phyloP scores from a whole-genome alignment of 805 yeast species.

The Yamadazyma ubonensis region DNA sequence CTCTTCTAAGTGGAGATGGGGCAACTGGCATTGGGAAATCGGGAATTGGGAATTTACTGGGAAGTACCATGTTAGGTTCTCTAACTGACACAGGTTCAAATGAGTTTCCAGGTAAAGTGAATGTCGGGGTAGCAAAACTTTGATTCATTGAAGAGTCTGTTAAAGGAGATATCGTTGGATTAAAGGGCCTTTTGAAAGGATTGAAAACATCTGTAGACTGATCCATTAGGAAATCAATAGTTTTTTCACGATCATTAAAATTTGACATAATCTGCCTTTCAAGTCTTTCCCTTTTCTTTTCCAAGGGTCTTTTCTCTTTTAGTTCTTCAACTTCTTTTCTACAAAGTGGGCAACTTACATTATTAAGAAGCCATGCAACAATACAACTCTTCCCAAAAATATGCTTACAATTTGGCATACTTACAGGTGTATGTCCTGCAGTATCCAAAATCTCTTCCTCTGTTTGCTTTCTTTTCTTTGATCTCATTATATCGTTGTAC shows the following conservation, averaged over 20 bases:
- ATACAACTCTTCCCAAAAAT: conserved; percentile 42
- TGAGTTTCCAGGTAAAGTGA: conserved; percentile 7
- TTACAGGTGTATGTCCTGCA: conserved; percentile 34
- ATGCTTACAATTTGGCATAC: conserved; percentile 44
- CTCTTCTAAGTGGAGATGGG: too few species aligned
- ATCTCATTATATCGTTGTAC: conserved; percentile 15
- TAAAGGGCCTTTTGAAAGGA: conserved; percentile 36
- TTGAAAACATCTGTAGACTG: conserved; percentile 38
- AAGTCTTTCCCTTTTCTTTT: conserved; percentile 15
- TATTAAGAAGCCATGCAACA: conserved; percentile 40
- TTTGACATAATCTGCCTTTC: conserved; percentile 14
- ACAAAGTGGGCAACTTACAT: conserved; percentile 44
- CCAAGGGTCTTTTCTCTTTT: conserved; percentile 19
- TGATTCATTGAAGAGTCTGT: conserved; percentile 39
- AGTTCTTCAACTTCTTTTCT: conserved; percentile 35
- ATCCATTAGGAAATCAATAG: conserved; percentile 24
- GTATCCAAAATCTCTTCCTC: conserved; percentile 15
- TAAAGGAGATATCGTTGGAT: conserved; percentile 36
- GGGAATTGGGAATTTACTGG: conserved; percentile 30
- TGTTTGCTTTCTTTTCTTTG: conserved; percentile 12
- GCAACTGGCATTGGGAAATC: conserved; percentile 13
- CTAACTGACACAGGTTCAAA: conserved; percentile 5
- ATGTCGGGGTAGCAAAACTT: conserved; percentile 23
- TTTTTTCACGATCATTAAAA: conserved; percentile 18
- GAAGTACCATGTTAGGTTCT: conserved; percentile 31